Evolutionary conservation across 169 alveolate species (phyloP).

Genomic region (Eimeria tenella): DNA sequence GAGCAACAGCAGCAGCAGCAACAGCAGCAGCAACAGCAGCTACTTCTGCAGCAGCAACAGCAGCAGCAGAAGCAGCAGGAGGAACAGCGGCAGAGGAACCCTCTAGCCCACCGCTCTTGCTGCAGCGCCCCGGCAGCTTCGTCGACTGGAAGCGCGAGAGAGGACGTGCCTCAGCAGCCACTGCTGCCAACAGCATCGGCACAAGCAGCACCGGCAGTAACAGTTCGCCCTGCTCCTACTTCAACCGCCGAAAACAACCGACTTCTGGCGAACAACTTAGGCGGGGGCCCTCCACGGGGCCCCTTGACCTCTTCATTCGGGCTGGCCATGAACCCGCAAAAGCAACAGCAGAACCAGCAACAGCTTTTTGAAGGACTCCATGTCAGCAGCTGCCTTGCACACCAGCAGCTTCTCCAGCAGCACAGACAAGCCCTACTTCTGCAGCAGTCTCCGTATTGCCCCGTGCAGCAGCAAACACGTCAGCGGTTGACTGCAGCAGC

Average conservation of each 20-base stretch:
- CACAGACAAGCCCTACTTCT: constrained; percentile 23
- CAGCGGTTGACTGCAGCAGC: constrained; percentile 36
- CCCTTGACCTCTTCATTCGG: background rate
- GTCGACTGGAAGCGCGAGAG: background rate
- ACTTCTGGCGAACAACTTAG: background rate
- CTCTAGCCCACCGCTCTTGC: constrained; percentile 22
- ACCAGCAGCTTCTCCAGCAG: constrained; percentile 57
- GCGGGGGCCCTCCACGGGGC: background rate
- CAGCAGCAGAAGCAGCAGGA: constrained; percentile 46
- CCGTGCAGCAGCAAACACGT: constrained; percentile 44
- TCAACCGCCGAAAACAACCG: background rate
- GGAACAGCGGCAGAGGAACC: background rate
- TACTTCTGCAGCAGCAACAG: constrained; percentile 16
- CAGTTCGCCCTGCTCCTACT: background rate
- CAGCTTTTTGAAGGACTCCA: constrained; percentile 1
- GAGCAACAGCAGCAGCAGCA: constrained; percentile 15
- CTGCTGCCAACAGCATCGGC: constrained; percentile 29
- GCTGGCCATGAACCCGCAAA: background rate
- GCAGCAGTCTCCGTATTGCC: constrained; percentile 33
- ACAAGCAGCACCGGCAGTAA: constrained; percentile 8
- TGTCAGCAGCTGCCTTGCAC: constrained; percentile 13
- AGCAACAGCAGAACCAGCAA: constrained; percentile 66
- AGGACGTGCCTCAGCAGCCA: constrained; percentile 3
- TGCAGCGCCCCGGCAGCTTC: constrained; percentile 50
- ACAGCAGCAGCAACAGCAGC: background rate